Evolutionary conservation across 228 moss, liverwort and hornwort species (phyloP).

Genomic region (Sphagnum magellanicum): DNA sequence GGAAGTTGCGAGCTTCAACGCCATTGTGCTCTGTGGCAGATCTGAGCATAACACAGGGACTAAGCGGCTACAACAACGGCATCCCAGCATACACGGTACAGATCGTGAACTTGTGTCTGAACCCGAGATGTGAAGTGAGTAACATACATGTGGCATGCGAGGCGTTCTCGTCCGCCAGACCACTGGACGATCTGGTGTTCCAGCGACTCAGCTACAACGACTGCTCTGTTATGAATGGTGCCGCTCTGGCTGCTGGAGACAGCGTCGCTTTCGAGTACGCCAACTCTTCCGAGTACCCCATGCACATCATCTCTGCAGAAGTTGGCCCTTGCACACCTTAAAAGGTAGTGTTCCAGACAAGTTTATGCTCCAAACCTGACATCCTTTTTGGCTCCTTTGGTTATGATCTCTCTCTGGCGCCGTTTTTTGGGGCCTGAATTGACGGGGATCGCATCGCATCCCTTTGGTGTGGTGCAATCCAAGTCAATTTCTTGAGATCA

Average conservation of each 20-base stretch:
- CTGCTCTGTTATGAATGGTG: conserved; percentile 81
- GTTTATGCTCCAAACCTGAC: too few species aligned
- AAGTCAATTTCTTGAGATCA: too few species aligned
- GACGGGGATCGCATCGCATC: too few species aligned
- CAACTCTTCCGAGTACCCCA: conserved; percentile 87
- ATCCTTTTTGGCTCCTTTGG: too few species aligned
- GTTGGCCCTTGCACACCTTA: conserved; percentile 40
- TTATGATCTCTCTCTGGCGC: too few species aligned
- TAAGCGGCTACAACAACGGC: conserved; percentile 73
- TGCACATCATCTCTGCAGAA: conserved; percentile 76
- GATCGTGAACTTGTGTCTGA: conserved; percentile 79
- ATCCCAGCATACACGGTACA: conserved; percentile 92
- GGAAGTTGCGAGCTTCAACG: conserved; percentile 54
- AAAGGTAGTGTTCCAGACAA: too few species aligned
- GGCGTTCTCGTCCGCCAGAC: conserved; percentile 83
- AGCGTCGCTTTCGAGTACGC: conserved; percentile 87
- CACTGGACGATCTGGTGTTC: conserved; percentile 74
- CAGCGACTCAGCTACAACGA: conserved; percentile 76
- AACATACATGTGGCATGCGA: conserved; percentile 88
- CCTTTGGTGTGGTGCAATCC: too few species aligned
- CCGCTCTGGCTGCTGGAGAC: conserved; percentile 70
- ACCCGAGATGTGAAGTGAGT: conserved; percentile 64
- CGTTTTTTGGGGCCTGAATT: too few species aligned
- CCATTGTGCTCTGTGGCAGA: conserved; percentile 62
- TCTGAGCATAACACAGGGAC: conserved; percentile 78